phyloP scores from a whole-genome alignment of 352 stramenopile species.

The Phytophthora pini region DNA sequence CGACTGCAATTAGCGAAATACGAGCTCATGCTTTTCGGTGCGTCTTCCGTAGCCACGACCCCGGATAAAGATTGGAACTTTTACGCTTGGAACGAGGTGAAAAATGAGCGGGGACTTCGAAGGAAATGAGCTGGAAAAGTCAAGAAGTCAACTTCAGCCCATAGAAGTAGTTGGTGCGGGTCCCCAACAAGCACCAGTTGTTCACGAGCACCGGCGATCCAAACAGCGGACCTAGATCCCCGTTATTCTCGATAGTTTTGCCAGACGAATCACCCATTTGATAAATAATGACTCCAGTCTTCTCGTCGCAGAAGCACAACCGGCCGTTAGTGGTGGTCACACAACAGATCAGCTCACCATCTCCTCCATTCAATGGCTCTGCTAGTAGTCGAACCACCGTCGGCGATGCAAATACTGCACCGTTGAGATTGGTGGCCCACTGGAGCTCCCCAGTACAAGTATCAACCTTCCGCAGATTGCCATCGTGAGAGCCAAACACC shows the following conservation, averaged over 20 bases:
- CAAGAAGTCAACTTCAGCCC: constrained; percentile 31
- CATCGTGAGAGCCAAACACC: constrained; percentile 66
- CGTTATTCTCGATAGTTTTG: background rate
- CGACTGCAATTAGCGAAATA: constrained; percentile 76
- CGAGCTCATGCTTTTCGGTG: constrained; percentile 63
- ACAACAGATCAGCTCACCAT: constrained; percentile 39
- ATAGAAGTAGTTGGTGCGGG: constrained; percentile 54
- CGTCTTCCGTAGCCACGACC: constrained; percentile 59
- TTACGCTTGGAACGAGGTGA: constrained; percentile 75
- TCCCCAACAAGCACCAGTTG: constrained; percentile 54
- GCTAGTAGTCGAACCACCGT: constrained; percentile 32
- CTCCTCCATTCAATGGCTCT: background rate
- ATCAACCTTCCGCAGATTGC: constrained; percentile 48
- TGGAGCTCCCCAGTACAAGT: constrained; percentile 33
- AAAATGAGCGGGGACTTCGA: constrained; percentile 25
- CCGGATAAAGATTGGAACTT: constrained; percentile 77
- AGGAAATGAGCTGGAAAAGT: background rate
- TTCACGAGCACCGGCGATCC: constrained; percentile 59
- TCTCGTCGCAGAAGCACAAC: constrained; percentile 53
- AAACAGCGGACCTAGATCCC: constrained; percentile 54
- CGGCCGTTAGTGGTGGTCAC: constrained; percentile 48
- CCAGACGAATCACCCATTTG: constrained; percentile 21
- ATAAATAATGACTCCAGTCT: constrained; percentile 39
- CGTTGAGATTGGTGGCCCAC: constrained; percentile 40
- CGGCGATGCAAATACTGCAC: constrained; percentile 59